Evolutionary conservation across 495 filamentous ascomycete genomes (phyloP), one percentile per base, ranked within the genome.

Genomic region (Sporormia fimetaria): DNA sequence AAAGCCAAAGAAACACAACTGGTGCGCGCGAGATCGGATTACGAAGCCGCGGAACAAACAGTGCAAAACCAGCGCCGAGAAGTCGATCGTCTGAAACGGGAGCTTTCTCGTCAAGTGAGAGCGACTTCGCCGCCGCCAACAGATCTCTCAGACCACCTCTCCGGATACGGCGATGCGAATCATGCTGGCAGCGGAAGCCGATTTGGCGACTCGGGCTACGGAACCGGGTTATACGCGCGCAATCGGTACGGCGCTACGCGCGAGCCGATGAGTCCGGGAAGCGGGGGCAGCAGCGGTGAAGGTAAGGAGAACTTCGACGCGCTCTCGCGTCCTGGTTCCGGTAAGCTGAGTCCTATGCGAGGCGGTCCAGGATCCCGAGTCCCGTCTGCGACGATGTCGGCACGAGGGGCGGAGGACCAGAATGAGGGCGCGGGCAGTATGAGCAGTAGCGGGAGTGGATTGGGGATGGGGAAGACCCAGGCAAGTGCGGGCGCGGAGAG

Each of bases 1-100:
- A 95, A 95, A 50, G 92, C 92, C 23, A 99, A 99, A 60, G 92
- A 96, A 59, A 95, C 92, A 4, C 92, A 99, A 54, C 70, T 99
- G 6, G 87, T 95, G 6, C 76, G 92, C 18, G 87, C 90, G 20
- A 74, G 87, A 12, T 80, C 78, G 52, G 92, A 99, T 47, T 81
- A 81, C 30, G 88, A 99, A 61, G 72, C 83, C 3, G 81, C 87
- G 0, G 86, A 94, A 59, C 76, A 81, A 45, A 78, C 74, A 33
- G 83, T 85, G 24, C 77, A 86, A 40, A 80, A 83, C 39, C 75
- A 92, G 51, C 72, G 80, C 38, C 74, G 87, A 33, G 92, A 99
- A 60, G 81, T 95, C 44, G 90, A 96, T 27, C 73, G 92, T 15
- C 67, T 96, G 30, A 96, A 94, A 66, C 82, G 87, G 21, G 92